Evolutionary conservation across 179 eudicot species (phyloP).

Genomic region (Spinacia oleracea): DNA sequence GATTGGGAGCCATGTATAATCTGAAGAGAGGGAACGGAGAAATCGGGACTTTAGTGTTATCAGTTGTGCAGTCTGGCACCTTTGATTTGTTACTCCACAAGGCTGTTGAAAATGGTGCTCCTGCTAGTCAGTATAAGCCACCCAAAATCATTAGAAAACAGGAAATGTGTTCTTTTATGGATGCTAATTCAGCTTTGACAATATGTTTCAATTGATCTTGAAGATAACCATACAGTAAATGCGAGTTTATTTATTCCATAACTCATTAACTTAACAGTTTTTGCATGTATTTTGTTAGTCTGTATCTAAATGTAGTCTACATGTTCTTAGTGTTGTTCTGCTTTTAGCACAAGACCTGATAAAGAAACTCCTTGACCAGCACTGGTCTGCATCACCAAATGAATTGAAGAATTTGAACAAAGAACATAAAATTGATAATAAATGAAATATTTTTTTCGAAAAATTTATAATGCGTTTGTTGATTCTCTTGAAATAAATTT

Average conservation of each 20-base stretch:
- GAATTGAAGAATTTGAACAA: too few species aligned
- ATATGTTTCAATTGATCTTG: constrained; percentile 9
- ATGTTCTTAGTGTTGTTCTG: too few species aligned
- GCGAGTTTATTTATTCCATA: background rate
- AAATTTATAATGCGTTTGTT: background rate
- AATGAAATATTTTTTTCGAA: background rate
- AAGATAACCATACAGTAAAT: background rate
- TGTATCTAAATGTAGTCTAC: too few species aligned
- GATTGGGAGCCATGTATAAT: constrained; percentile 38
- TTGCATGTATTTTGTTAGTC: background rate
- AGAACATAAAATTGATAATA: too few species aligned
- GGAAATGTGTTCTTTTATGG: constrained; percentile 30
- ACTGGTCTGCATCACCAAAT: too few species aligned
- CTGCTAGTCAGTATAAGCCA: constrained; percentile 43
- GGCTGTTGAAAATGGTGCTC: constrained; percentile 40
- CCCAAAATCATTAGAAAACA: constrained; percentile 40
- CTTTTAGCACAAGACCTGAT: too few species aligned
- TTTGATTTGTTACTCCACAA: constrained; percentile 31
- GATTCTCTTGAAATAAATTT: background rate
- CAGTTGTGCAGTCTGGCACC: constrained; percentile 31
- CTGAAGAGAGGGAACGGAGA: constrained; percentile 31
- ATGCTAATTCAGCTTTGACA: constrained; percentile 23
- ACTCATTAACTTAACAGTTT: background rate
- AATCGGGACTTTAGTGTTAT: constrained; percentile 27
- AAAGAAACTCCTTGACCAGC: too few species aligned